Conservation (phyloP, 805 yeast genomes). For the Ogataea salicorniae region DNA sequence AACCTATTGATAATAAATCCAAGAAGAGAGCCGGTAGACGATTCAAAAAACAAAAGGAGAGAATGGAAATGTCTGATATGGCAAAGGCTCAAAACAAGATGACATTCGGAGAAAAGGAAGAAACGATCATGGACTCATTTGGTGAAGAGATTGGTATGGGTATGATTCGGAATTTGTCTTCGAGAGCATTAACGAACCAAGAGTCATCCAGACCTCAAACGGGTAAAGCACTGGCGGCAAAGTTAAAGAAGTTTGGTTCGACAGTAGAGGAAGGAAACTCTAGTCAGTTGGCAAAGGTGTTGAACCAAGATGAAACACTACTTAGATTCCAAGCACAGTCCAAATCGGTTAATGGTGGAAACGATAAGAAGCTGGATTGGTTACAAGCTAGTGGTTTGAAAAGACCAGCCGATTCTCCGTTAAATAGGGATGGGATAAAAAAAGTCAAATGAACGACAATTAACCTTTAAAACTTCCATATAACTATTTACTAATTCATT, state of each 20-base stretch:
- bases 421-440: no score
- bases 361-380: no score
- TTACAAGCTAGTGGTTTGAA: no score
- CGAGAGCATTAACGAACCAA: constrained; percentile 15
- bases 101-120: constrained; percentile 76
- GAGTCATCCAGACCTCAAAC: constrained; percentile 6
- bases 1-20: constrained; percentile 69
- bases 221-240: constrained; percentile 10
- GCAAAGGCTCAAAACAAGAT: constrained; percentile 80
- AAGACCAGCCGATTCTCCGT: no score
- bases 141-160: constrained; percentile 87
- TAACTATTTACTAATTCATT: no score
- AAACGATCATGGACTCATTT: constrained; percentile 51
- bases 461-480: no score
- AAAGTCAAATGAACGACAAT: no score
- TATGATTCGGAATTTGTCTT: constrained; percentile 42
- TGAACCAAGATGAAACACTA: constrained; percentile 6
- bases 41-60: constrained; percentile 73
- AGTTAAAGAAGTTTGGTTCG: constrained; percentile 9
- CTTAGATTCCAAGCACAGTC: constrained; percentile 1
- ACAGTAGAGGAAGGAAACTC: constrained; percentile 16
- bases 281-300: constrained; percentile 8
- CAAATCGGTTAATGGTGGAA: no score
- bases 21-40: constrained; percentile 85
- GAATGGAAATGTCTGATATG: constrained; percentile 73